phyloP scores from a whole-genome alignment of 2,329 filamentous ascomycete genomes.

The Davidsoniella australis region DNA sequence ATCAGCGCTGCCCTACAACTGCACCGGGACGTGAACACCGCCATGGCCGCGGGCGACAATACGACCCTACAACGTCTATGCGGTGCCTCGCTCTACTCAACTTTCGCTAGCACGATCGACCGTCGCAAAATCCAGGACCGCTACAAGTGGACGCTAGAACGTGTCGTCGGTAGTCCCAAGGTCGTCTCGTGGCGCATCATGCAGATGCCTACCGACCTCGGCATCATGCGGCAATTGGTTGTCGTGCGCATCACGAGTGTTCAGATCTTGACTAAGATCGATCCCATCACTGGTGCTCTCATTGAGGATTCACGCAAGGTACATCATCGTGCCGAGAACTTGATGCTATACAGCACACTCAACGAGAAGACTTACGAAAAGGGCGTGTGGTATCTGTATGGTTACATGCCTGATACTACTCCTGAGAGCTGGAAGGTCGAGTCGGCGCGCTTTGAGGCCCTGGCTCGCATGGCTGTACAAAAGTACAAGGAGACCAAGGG shows the following conservation, averaged over 20 bases:
- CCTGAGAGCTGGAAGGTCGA: slow-evolving; percentile 22
- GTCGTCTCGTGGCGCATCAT: slow-evolving; percentile 38
- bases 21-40: slow-evolving; percentile 43
- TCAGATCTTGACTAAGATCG: slow-evolving; percentile 33
- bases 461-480: slow-evolving; percentile 18
- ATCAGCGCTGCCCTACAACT: slow-evolving; percentile 38
- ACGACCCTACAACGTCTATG: slow-evolving; percentile 35
- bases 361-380: slow-evolving; percentile 29
- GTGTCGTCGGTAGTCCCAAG: slow-evolving; percentile 25
- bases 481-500: slow-evolving; percentile 18
- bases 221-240: slow-evolving; percentile 33
- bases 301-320: slow-evolving; percentile 31
- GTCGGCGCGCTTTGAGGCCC: slow-evolving; percentile 5
- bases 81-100: slow-evolving; percentile 31
- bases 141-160: slow-evolving; percentile 36
- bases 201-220: slow-evolving; percentile 24
- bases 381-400: slow-evolving; percentile 46
- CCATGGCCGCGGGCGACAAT: slow-evolving; percentile 41
- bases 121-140: slow-evolving; percentile 28
- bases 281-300: slow-evolving; percentile 21
- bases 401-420: slow-evolving; percentile 39
- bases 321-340: slow-evolving; percentile 42
- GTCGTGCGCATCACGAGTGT: slow-evolving; percentile 42
- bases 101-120: slow-evolving; percentile 36
- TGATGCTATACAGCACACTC: slow-evolving; percentile 39